Base-by-base conservation (phyloP, 345 rosid species). In the Sisymbrium irio region DNA sequence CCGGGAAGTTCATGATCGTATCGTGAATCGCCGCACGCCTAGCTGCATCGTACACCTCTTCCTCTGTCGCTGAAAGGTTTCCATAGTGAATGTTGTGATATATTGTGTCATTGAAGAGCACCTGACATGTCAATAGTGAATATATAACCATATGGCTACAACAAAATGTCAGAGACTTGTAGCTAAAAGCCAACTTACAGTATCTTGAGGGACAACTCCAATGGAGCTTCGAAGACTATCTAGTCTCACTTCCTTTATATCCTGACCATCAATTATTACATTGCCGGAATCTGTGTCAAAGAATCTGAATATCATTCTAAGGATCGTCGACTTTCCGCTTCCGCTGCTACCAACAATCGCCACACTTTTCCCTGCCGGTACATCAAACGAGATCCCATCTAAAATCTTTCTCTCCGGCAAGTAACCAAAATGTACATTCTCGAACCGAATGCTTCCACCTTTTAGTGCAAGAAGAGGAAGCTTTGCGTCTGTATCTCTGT, bases 131-230 rank as follows among this genome's bases (percentile, higher is more conserved):
- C 11, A 62, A 18, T 40, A 62, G 42, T 42, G 35, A 40, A 35
- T 35, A 35, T 35, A 35, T 35, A 35, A 35, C 37, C 9, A 35
- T 6, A 33, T n/a, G n/a, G n/a, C n/a, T n/a, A n/a, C n/a, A n/a
- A n/a, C n/a, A n/a, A n/a, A n/a, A n/a, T n/a, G n/a, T n/a, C n/a
- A n/a, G n/a, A n/a, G n/a, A n/a, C n/a, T n/a, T n/a, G n/a, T n/a
- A n/a, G n/a, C n/a, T n/a, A n/a, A n/a, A n/a, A n/a, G n/a, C n/a
- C n/a, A n/a, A n/a, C 28, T 27, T 82, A 92, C 98, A 27, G 97
- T 95, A 80, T 95, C 99, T 81, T 95, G 99, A 30, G 99, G 97
- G 46, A 95, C 99, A 77, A 90, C 96, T 73, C 97, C 99, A 74
- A 90, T 79, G 65, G 82, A 85, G 37, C 61, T 79, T 35, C 94